Conservation (phyloP, 768 basidiomycete genomes). For the Cystoderma amianthinum region DNA sequence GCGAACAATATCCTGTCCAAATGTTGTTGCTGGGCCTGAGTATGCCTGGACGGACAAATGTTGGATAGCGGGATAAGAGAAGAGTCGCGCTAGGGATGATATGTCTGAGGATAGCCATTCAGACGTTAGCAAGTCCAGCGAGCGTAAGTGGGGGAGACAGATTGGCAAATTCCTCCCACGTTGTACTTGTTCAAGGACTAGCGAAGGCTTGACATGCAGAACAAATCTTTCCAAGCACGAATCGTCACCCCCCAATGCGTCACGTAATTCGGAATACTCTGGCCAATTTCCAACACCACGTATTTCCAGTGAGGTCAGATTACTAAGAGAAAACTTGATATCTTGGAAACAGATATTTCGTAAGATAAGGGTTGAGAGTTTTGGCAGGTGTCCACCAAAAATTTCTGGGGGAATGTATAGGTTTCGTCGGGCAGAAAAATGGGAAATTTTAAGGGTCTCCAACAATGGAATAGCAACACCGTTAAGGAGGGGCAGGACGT, state of each 20-base stretch:
- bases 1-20: constrained; percentile 13
- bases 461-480: constrained; percentile 13
- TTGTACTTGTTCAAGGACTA: constrained; percentile 12
- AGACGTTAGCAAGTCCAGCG: constrained; percentile 18
- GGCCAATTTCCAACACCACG: constrained; percentile 24
- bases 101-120: constrained; percentile 21
- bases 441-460: constrained; percentile 14
- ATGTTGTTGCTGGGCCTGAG: constrained; percentile 4
- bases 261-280: constrained; percentile 10
- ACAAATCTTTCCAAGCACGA: constrained; percentile 12
- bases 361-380: constrained; percentile 15
- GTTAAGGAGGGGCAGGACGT: constrained; percentile 16
- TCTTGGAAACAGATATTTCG: constrained; percentile 19
- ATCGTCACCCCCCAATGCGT: constrained; percentile 15
- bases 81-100: constrained; percentile 13
- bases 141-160: constrained; percentile 16
- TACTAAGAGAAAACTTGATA: constrained; percentile 11
- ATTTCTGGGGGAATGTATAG: constrained; percentile 10
- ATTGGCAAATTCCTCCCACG: constrained; percentile 9
- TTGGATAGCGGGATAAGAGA: constrained; percentile 18
- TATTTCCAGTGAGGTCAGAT: constrained; percentile 18
- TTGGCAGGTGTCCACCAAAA: constrained; percentile 13
- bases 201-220: constrained; percentile 19
- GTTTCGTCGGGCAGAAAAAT: constrained; percentile 13
- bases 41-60: constrained; percentile 15